phyloP scores from a whole-genome alignment of 2,329 filamentous ascomycete genomes.

The Fusarium heterosporum region DNA sequence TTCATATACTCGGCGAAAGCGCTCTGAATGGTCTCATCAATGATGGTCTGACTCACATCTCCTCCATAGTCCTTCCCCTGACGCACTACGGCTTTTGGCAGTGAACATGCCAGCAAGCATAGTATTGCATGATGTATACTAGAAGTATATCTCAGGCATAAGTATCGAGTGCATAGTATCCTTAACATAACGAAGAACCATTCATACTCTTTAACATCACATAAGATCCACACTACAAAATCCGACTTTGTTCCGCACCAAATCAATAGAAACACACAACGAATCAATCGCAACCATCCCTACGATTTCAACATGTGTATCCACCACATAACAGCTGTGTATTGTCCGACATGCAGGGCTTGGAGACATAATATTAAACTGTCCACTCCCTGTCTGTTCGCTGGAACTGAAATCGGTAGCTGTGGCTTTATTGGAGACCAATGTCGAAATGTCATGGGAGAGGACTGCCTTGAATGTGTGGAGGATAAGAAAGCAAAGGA shows the following conservation, averaged over 20 bases:
- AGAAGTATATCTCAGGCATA: too few relatives aligned
- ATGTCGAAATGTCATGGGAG: not conserved
- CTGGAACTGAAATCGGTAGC: not conserved
- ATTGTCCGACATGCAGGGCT: not conserved
- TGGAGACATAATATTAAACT: not conserved
- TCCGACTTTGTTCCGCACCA: not conserved
- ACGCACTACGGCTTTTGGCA: too few relatives aligned
- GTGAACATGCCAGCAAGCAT: too few relatives aligned
- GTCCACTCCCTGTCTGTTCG: not conserved
- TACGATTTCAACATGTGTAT: not conserved
- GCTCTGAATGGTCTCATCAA: too few relatives aligned
- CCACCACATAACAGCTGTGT: not conserved
- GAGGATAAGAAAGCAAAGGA: not conserved
- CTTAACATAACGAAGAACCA: too few relatives aligned
- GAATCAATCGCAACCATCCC: not conserved
- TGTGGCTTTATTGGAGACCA: not conserved
- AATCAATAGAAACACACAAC: too few relatives aligned
- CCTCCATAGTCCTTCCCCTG: too few relatives aligned
- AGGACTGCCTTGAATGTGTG: not conserved
- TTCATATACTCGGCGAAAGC: too few relatives aligned
- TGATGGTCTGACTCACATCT: too few relatives aligned
- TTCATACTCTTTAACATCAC: not conserved
- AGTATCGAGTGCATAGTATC: too few relatives aligned
- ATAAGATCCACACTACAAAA: not conserved
- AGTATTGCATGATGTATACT: too few relatives aligned